Evolutionary conservation across 2,329 filamentous ascomycete genomes (phyloP).

Genomic region (Penicillium crustosum): DNA sequence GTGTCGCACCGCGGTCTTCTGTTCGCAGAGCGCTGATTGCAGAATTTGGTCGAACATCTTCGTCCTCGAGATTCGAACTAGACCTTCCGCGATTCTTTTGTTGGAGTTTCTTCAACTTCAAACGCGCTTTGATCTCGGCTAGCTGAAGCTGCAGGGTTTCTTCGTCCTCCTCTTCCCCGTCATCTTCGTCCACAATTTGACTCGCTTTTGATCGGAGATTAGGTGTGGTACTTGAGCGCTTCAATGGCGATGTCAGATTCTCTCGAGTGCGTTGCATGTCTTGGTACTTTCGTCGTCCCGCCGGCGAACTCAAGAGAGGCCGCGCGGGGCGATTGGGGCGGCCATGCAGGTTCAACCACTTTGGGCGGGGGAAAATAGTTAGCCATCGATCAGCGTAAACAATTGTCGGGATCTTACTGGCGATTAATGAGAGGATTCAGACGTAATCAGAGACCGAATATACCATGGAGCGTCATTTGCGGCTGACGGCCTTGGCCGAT

Average conservation of each 20-base stretch:
- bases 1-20: slow-evolving; percentile 18
- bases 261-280: slow-evolving; percentile 66
- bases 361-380: background rate
- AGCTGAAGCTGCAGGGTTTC: slow-evolving; percentile 84
- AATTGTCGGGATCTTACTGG: background rate
- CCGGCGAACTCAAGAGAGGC: slow-evolving; percentile 69
- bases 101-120: slow-evolving; percentile 77
- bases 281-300: slow-evolving; percentile 73
- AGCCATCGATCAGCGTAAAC: background rate
- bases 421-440: slow-evolving; percentile 4
- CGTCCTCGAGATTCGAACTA: slow-evolving; percentile 24
- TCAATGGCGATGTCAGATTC: slow-evolving; percentile 67
- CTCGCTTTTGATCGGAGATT: slow-evolving; percentile 37
- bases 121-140: slow-evolving; percentile 80
- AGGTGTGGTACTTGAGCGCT: slow-evolving; percentile 48
- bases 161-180: slow-evolving; percentile 75
- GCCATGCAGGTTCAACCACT: slow-evolving; percentile 56
- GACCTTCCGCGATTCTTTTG: slow-evolving; percentile 56
- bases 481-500: slow-evolving; percentile 14
- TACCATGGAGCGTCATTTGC: slow-evolving; percentile 21
- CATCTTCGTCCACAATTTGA: slow-evolving; percentile 42
- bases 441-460: slow-evolving; percentile 9
- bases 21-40: slow-evolving; percentile 24
- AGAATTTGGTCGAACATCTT: slow-evolving; percentile 28
- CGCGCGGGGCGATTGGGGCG: slow-evolving; percentile 62